Conservation (phyloP, 2,329 filamentous ascomycete genomes). For the Colletotrichum lupini region DNA sequence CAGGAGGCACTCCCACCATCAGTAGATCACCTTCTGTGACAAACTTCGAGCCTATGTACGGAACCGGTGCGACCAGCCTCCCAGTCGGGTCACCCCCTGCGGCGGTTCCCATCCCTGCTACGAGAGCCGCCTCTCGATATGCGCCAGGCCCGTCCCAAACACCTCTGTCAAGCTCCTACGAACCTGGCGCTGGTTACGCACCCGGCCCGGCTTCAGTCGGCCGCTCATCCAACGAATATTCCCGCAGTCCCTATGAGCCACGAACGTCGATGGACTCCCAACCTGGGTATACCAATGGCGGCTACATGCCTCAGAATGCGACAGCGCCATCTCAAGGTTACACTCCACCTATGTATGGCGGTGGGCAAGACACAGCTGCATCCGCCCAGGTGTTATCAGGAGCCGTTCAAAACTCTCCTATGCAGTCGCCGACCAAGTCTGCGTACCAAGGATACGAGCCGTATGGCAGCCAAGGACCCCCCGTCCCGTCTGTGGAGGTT, state of each 20-base stretch:
- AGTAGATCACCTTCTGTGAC: conserved; percentile 78
- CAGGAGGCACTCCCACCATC: conserved; percentile 79
- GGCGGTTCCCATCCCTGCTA: conserved; percentile 48
- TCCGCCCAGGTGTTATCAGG: not conserved
- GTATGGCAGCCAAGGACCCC: conserved; percentile 25
- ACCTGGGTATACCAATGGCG: conserved; percentile 39
- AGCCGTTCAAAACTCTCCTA: not conserved
- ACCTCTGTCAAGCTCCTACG: conserved; percentile 37
- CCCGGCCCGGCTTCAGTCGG: not conserved
- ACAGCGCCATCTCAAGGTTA: conserved; percentile 46
- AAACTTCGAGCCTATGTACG: conserved; percentile 78
- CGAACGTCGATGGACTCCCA: conserved; percentile 57
- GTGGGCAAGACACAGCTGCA: not conserved
- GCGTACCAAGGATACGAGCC: conserved; percentile 37
- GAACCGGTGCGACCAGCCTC: conserved; percentile 56
- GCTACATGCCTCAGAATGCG: conserved; percentile 47
- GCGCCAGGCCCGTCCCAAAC: conserved; percentile 51
- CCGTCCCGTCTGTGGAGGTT: not conserved
- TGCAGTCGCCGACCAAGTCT: conserved; percentile 26
- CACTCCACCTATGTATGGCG: conserved; percentile 30
- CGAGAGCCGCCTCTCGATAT: conserved; percentile 63
- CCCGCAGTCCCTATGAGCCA: conserved; percentile 41
- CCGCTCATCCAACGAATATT: conserved; percentile 43
- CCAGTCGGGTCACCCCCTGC: conserved; percentile 45
- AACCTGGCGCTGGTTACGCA: not conserved